phyloP scores from a whole-genome alignment of 2,329 filamentous ascomycete species.

The Nemania diffusa region DNA sequence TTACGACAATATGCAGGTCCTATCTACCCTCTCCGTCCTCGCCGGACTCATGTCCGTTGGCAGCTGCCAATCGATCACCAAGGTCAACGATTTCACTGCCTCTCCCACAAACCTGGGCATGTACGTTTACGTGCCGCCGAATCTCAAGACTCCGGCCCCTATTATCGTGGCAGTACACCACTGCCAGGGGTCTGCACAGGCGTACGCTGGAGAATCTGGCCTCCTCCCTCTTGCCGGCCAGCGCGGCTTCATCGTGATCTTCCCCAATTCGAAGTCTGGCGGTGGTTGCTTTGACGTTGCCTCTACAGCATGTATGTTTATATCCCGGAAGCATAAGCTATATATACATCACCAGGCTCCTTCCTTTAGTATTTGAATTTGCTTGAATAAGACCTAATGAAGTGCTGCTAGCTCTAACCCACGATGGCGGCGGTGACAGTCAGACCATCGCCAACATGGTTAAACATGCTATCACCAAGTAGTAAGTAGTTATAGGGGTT shows the following conservation, averaged over 20 bases:
- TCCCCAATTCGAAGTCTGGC: slow-evolving; percentile 55
- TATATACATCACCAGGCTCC: not conserved
- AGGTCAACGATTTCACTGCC: slow-evolving; percentile 49
- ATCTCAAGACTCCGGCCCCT: slow-evolving; percentile 49
- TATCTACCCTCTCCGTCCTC: slow-evolving; percentile 38
- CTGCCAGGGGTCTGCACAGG: slow-evolving; percentile 64
- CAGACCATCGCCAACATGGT: slow-evolving; percentile 55
- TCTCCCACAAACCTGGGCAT: slow-evolving; percentile 50
- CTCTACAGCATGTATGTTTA: slow-evolving; percentile 53
- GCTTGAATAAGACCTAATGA: not conserved
- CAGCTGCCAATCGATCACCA: slow-evolving; percentile 44
- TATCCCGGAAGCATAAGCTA: not conserved
- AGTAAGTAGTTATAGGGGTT: slow-evolving; percentile 26
- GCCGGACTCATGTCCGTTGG: slow-evolving; percentile 44
- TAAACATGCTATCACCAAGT: slow-evolving; percentile 48
- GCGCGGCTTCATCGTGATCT: slow-evolving; percentile 66
- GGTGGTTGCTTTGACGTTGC: slow-evolving; percentile 70
- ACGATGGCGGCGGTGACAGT: slow-evolving; percentile 54
- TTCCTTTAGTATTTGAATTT: not conserved
- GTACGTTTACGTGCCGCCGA: slow-evolving; percentile 50
- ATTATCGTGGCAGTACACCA: slow-evolving; percentile 67
- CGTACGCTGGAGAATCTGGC: slow-evolving; percentile 61
- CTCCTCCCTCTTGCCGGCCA: slow-evolving; percentile 65
- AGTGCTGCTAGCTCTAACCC: slow-evolving; percentile 43
- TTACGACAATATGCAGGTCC: slow-evolving; percentile 33